Conservation (phyloP, 1,284 basidiomycete genomes). For the Kwoniella shivajii region DNA sequence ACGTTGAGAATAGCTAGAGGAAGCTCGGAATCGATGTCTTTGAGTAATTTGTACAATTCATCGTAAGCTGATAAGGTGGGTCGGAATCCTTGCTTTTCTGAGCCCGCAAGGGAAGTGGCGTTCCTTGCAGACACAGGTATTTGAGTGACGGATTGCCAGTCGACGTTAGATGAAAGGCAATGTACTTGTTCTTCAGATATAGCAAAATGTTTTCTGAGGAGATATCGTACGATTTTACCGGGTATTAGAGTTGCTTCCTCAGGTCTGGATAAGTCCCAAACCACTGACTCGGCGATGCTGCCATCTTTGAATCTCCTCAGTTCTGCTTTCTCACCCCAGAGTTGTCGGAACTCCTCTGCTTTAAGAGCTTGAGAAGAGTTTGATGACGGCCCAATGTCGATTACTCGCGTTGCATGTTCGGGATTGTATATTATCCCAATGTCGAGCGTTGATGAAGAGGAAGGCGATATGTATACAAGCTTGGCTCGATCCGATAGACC, state of each 20-base stretch:
- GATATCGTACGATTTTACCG: constrained; percentile 69
- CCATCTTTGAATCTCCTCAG: constrained; percentile 97
- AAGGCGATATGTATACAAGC: constrained; percentile 60
- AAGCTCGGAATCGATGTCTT: constrained; percentile 71
- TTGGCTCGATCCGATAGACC: constrained; percentile 72
- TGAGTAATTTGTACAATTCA: constrained; percentile 72
- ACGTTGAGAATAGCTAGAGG: constrained; percentile 80
- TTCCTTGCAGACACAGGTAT: constrained; percentile 62
- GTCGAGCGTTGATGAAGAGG: constrained; percentile 46
- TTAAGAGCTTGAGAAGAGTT: constrained; percentile 59
- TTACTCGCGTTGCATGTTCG: constrained; percentile 72
- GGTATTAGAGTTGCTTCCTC: constrained; percentile 83
- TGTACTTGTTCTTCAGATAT: constrained; percentile 60
- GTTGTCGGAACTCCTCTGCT: constrained; percentile 67
- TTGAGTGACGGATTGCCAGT: constrained; percentile 63
- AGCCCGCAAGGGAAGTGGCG: constrained; percentile 54
- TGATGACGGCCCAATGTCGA: constrained; percentile 83
- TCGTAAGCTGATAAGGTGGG: constrained; percentile 80
- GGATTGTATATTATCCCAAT: constrained; percentile 76
- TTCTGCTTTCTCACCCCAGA: constrained; percentile 94
- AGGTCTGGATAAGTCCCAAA: constrained; percentile 67
- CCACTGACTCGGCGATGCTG: constrained; percentile 86
- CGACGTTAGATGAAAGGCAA: constrained; percentile 63
- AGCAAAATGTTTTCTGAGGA: constrained; percentile 75
- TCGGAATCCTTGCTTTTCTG: constrained; percentile 67